Base-by-base conservation (phyloP, 2,329 filamentous ascomycete genomes). In the Talaromyces sp. region DNA sequence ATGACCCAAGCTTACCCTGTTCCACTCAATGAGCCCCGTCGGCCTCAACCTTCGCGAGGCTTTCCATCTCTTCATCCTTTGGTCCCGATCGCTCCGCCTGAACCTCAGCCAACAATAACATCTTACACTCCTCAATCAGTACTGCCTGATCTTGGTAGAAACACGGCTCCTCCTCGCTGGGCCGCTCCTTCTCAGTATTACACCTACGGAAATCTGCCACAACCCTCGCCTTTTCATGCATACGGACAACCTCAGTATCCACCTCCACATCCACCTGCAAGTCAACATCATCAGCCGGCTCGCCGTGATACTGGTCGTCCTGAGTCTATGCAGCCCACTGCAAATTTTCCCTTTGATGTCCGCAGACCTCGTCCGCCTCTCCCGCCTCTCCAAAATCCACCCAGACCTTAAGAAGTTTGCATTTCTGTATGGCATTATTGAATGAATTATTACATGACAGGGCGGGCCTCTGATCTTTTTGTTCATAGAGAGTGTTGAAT, bases 341-440 rank as follows among this genome's bases (percentile, higher is more conserved):
- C 50, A 28, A 54, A 42, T 33, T 60, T 57, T 37, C 39, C 48
- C 18, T 63, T 56, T 60, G 62, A 63, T 48, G 14, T 48, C 2
- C 21, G 25, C 35, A 57, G 48, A 31, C 46, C 46, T 18, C 23
- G 6, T 18, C 50, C 21, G 23, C 58, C 46, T 35, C 50, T 23
- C 35, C 50, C 31, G 25, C 62, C 55, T 52, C 16, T 42, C 33
- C 62, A 52, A 16, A 60, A 60, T n/a, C 31, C 50, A 8, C 58
- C 44, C 28, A 58, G 52, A 25, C 42, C 62, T 40, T 55, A 31
- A 60, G 28, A 23, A 54, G 14, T 37, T 35, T 54, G 50, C 31
- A 54, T 37, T 54, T 23, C 4, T 14, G n/a, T 54, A 23, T 54
- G 21, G 50, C 31, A 21, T 54, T 35, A 12, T 37, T 33, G 11